phyloP scores from a whole-genome alignment of 2,329 filamentous ascomycete species.

The Diaporthe vaccinii region DNA sequence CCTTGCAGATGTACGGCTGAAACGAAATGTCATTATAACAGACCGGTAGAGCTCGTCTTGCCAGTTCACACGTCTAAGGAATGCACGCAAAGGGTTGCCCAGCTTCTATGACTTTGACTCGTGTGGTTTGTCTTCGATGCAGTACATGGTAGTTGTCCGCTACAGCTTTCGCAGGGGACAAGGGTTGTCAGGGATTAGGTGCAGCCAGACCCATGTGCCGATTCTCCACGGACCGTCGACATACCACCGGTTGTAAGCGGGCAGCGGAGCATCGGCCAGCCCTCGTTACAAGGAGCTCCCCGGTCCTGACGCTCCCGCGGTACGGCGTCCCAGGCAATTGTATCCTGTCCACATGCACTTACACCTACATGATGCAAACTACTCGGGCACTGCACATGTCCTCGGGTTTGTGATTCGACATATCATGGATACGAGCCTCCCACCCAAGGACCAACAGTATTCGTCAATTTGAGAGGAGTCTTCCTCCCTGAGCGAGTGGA shows the following conservation, averaged over 20 bases:
- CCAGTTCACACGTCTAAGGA: background rate
- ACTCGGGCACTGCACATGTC: too few relatives aligned
- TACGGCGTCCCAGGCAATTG: background rate
- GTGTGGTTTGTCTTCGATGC: background rate
- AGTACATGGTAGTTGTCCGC: background rate
- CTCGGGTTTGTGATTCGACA: background rate
- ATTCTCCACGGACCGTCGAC: background rate
- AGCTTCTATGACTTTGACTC: background rate
- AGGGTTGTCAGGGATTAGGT: background rate
- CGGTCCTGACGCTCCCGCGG: background rate
- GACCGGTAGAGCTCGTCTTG: background rate
- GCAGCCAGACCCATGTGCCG: background rate
- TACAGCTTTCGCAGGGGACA: background rate
- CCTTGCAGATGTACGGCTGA: background rate
- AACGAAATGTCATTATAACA: background rate
- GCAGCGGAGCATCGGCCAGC: background rate
- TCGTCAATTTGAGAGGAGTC: slow-evolving; percentile 7
- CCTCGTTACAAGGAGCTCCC: background rate
- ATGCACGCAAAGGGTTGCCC: background rate
- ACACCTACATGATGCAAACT: background rate
- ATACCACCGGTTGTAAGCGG: background rate
- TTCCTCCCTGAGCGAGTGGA: background rate
- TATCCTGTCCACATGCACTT: background rate
- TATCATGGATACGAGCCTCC: background rate
- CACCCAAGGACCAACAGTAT: background rate